A percentile compares a stretch with the other conserved stretches of the same genome.
Conservation (phyloP, 2,329 filamentous ascomycete genomes). For the Alternaria dauci region DNA sequence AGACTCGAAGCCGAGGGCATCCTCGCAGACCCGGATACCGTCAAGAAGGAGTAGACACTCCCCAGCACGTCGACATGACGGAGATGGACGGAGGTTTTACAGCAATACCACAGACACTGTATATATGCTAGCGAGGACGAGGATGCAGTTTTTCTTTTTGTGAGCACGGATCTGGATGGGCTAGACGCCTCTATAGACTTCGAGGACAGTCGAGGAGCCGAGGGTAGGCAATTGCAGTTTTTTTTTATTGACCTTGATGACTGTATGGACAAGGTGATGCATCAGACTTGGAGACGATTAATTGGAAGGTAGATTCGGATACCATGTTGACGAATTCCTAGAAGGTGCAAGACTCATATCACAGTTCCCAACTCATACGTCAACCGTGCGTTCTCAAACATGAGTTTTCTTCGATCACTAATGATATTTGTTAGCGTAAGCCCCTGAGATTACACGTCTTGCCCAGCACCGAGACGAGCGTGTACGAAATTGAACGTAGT, state of each 20-base stretch:
- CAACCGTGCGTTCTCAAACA: neutral
- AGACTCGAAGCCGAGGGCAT: slow-evolving; percentile 96
- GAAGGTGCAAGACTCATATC: neutral
- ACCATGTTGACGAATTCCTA: neutral
- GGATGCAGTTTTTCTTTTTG: slow-evolving; percentile 16
- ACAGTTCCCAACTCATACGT: neutral
- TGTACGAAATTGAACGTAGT: too few species aligned
- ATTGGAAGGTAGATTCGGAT: neutral
- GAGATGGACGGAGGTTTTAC: neutral
- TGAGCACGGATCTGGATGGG: slow-evolving; percentile 16
- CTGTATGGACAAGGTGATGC: neutral
- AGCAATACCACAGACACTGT: slow-evolving; percentile 14
- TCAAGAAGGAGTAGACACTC: slow-evolving; percentile 52
- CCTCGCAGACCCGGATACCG: slow-evolving; percentile 75
- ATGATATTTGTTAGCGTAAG: too few species aligned
- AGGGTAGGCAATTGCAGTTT: slow-evolving; percentile 16
- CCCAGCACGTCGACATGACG: neutral
- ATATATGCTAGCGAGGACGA: slow-evolving; percentile 12
- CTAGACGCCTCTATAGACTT: slow-evolving; percentile 18
- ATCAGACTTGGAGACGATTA: neutral
- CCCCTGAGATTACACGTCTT: too few species aligned
- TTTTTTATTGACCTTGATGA: neutral
- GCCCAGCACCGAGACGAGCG: too few species aligned
- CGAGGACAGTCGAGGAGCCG: slow-evolving; percentile 3
- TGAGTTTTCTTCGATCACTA: too few species aligned